Conservation (phyloP, 768 basidiomycete species). For the Pleurotus cornucopiae region DNA sequence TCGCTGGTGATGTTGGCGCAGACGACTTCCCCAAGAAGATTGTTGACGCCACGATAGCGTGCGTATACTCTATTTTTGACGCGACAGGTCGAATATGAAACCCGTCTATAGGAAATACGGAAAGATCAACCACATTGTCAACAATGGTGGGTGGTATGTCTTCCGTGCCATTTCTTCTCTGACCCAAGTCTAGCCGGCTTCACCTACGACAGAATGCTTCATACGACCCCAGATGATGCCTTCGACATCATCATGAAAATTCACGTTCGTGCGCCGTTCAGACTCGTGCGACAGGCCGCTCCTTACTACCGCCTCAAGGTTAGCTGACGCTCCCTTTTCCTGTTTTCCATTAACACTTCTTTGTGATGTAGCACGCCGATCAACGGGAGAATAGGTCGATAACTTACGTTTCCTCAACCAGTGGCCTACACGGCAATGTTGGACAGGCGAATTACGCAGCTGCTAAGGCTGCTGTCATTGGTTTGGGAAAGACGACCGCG, state of each 20-base stretch:
- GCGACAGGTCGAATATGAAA: neutral
- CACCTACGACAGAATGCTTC: conserved; percentile 85
- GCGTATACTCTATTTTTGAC: conserved; percentile 2
- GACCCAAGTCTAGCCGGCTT: conserved; percentile 49
- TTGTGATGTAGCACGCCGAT: conserved; percentile 32
- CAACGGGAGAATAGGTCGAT: conserved; percentile 68
- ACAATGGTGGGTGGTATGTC: conserved; percentile 52
- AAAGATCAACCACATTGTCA: conserved; percentile 83
- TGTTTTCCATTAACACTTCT: neutral
- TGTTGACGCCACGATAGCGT: conserved; percentile 73
- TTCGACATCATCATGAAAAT: conserved; percentile 82
- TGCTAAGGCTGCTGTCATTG: conserved; percentile 74
- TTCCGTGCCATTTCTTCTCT: neutral
- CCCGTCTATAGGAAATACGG: conserved; percentile 57
- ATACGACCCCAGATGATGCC: conserved; percentile 79
- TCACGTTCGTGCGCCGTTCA: conserved; percentile 84
- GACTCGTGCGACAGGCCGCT: conserved; percentile 78
- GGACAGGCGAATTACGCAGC: conserved; percentile 83
- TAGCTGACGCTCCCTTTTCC: conserved; percentile 1
- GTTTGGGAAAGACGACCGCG: conserved; percentile 80
- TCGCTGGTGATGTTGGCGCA: conserved; percentile 78
- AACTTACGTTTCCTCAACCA: conserved; percentile 77
- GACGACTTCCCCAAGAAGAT: conserved; percentile 81
- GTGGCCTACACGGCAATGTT: conserved; percentile 84
- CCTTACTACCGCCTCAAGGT: conserved; percentile 82